Conservation (phyloP, 768 basidiomycete genomes). For the Galerina marginata region DNA sequence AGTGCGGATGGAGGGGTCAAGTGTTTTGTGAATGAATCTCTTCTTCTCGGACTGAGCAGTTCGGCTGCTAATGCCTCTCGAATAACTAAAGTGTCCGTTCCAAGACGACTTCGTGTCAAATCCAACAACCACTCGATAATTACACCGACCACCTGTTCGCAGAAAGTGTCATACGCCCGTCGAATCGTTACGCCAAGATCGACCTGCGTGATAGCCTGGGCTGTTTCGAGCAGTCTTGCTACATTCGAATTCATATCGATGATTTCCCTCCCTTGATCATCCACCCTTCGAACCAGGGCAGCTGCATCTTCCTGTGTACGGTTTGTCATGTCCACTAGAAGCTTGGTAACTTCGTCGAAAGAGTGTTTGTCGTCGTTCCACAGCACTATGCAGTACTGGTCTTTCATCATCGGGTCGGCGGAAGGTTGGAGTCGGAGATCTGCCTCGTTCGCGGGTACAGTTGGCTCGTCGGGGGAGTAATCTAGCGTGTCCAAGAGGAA, state of each 20-base stretch:
- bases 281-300: conserved; percentile 63
- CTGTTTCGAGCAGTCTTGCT: conserved; percentile 70
- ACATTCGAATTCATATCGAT: conserved; percentile 73
- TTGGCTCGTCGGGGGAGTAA: conserved; percentile 79
- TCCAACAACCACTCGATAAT: conserved; percentile 89
- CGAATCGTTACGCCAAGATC: conserved; percentile 92
- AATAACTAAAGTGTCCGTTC: conserved; percentile 67
- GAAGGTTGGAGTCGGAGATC: conserved; percentile 77
- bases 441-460: conserved; percentile 67
- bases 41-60: conserved; percentile 63
- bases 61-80: conserved; percentile 77
- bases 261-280: conserved; percentile 82
- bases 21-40: conserved; percentile 53
- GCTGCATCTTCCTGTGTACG: conserved; percentile 62
- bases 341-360: conserved; percentile 82
- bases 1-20: conserved; percentile 42
- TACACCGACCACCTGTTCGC: conserved; percentile 83
- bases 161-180: conserved; percentile 84
- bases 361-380: conserved; percentile 99
- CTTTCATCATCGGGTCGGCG: conserved; percentile 79
- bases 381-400: conserved; percentile 80
- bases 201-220: conserved; percentile 81
- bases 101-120: conserved; percentile 73
- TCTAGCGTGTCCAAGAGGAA: conserved; percentile 85
- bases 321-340: conserved; percentile 63